Conservation (phyloP, 768 basidiomycete species). For the Boletus sp. region DNA sequence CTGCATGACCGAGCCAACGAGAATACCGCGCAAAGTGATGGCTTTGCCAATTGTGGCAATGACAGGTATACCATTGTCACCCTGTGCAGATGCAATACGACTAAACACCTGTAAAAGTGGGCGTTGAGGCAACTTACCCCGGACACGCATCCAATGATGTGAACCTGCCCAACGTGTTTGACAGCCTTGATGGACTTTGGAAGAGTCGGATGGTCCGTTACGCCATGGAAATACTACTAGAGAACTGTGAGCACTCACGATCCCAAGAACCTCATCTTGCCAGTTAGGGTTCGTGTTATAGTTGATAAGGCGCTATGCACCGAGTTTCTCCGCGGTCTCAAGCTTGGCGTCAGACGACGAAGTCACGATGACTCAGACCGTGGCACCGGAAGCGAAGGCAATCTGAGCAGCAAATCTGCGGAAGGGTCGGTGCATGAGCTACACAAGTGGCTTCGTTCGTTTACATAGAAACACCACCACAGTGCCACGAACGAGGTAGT, state of each 20-base stretch:
- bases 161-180: conserved; percentile 42
- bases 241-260: not conserved
- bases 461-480: conserved; percentile 57
- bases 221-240: no score
- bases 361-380: conserved; percentile 63
- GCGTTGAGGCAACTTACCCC: conserved; percentile 26
- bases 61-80: conserved; percentile 30
- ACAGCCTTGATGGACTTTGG: conserved; percentile 40
- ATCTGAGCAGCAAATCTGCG: conserved; percentile 56
- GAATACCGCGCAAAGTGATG: conserved; percentile 48
- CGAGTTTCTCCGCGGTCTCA: conserved; percentile 48
- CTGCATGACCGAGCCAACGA: conserved; percentile 60
- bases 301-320: conserved; percentile 57
- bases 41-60: conserved; percentile 39
- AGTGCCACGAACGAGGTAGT: conserved; percentile 53
- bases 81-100: conserved; percentile 9
- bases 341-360: conserved; percentile 68
- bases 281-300: conserved; percentile 58
- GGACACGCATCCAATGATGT: conserved; percentile 53
- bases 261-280: conserved; percentile 41
- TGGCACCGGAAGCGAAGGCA: conserved; percentile 61
- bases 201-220: no score
- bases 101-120: no score
- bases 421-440: not conserved
- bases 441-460: conserved; percentile 2